Conservation (phyloP, 2,329 filamentous ascomycete species). For the Proliferodiscus dingleyae region DNA sequence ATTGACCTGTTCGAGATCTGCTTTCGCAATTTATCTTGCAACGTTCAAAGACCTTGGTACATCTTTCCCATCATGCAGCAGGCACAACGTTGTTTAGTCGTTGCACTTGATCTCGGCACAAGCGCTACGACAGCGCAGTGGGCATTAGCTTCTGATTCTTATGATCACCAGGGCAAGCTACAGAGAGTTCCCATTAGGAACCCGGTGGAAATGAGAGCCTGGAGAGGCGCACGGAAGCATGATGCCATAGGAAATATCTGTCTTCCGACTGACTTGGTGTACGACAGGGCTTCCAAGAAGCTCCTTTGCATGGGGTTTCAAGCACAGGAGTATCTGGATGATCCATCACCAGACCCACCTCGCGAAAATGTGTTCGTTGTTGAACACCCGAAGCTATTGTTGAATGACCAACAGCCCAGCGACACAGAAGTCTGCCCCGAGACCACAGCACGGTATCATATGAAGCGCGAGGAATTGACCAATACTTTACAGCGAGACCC, state of each 20-base stretch:
- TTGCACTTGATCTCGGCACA: neutral
- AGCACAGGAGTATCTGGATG: conserved; percentile 12
- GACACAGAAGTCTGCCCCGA: neutral
- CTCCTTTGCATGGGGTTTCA: conserved; percentile 10
- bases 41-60: too few relatives aligned
- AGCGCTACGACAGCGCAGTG: neutral
- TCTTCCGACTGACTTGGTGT: conserved; percentile 12
- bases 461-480: conserved; percentile 2
- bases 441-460: conserved; percentile 2
- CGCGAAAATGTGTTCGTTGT: conserved; percentile 10
- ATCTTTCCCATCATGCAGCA: too few relatives aligned
- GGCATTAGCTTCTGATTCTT: neutral
- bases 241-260: conserved; percentile 6
- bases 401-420: conserved; percentile 7
- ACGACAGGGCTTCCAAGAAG: conserved; percentile 3
- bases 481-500: conserved; percentile 1
- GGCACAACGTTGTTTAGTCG: too few relatives aligned
- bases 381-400: conserved; percentile 12
- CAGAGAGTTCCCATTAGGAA: neutral
- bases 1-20: too few relatives aligned
- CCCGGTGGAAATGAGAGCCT: conserved; percentile 7
- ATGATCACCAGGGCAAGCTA: neutral
- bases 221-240: conserved; percentile 2
- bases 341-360: conserved; percentile 3
- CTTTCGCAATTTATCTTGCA: too few relatives aligned